Base-by-base conservation (phyloP, 352 stramenopile species). In the Aphanomyces astaci region DNA sequence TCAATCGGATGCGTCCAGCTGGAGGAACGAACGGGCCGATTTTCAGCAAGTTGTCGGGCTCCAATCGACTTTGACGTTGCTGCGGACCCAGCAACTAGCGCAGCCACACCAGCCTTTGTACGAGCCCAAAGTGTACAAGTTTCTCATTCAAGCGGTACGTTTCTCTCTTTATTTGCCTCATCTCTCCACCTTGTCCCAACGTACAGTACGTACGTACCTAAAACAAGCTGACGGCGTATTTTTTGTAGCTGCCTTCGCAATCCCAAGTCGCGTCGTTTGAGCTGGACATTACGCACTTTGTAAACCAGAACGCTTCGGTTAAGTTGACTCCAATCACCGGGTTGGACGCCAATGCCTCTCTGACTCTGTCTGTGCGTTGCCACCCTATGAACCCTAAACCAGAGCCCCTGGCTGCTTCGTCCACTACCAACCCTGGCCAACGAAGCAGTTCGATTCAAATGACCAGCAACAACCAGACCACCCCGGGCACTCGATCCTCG, bases 1-100 rank as follows among this genome's bases (percentile, higher is more conserved):
- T 49, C 49, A 68, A 51, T 68, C 62, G 51, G 62, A 68, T 31
- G n/a, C 62, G 17, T 51, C 62, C n/a, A 59, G 25, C 3, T 68
- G 62, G 62, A 13, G 43, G 1, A 51, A 68, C 51, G 24, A 62
- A 24, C 11, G 24, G 31, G 62, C 62, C 19, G 62, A 60, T 10
- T 68, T 68, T 28, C 43, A 52, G 33, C 62, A 68, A 68, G 62
- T 68, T 22, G 62, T 68, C 0, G 62, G 62, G 31, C 51, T 68
- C n/a, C 62, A 68, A 22, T 68, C 62, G 30, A 59, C 62, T 2
- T 32, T 68, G 19, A 68, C 62, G 22, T 24, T 30, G 51, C 51
- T 22, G 30, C n/a, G 30, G n/a, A 13, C 15, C 48, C 25, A 39
- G 59, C 28, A 0, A 28, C 24, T 40, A 22, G 24, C 24, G 24